Evolutionary conservation across 2,329 filamentous ascomycete genomes (phyloP), one percentile per base, ranked within the genome.

Genomic region (Hansfordia pulvinata): DNA sequence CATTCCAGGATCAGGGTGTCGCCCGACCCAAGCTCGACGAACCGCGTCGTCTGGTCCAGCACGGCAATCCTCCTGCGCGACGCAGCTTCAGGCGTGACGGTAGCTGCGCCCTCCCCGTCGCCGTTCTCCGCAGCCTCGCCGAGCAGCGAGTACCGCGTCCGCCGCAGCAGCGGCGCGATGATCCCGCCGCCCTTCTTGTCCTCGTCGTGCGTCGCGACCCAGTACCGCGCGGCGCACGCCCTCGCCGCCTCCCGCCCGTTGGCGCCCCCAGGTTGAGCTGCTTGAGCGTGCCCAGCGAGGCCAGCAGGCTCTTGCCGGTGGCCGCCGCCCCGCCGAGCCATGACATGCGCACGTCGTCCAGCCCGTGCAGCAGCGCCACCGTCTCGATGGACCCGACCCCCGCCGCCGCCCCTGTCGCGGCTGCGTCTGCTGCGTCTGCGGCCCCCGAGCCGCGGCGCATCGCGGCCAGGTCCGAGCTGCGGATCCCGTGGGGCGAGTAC

Each of bases 191-290:
- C 71, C 28, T 47, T 60, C 46, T 77, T 77, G 4, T 66, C 52
- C 44, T 77, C 73, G 35, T 76, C 72, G 37, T 79, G 73, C 15
- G 74, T 78, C 0, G 61, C 62, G 11, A 78, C 49, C 74, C 73
- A 79, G 38, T 77, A 78, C 35, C 54, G 62, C 0, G 69, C 65
- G 2, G 56, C 51, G 17, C 68, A 46, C 4, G 61, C 46, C 10
- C 56, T 47, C 31, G 69, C 69, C 3, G 67, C 65, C 30, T 63
- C 53, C 10, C 76, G 46, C 1, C 68, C 74, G 38, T 77, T 78
- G 31, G 53, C 0, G 62, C 73, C 3, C 74, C 74, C 10, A 77
- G 58, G 34, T 78, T 79, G 18, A 76, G 50, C 43, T 76, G 71
- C 40, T 68, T 62, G 15, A 46, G 39, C 42, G 48, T 44, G 39